phyloP scores from a whole-genome alignment of 2,329 filamentous ascomycete genomes.

The Monilinia aucupariae region DNA sequence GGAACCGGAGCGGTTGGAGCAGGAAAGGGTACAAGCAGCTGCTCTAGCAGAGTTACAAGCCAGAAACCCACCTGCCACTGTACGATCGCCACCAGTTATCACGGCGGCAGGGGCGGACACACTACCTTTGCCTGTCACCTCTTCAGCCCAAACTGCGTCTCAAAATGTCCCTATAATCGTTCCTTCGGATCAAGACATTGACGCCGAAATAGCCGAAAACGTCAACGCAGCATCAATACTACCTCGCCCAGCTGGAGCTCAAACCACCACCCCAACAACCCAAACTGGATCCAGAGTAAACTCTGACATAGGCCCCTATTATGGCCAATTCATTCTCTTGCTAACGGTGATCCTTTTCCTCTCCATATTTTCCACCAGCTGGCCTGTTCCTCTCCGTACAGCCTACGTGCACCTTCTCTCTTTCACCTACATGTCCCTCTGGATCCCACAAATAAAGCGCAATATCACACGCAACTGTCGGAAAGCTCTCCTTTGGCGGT shows the following conservation, averaged over 20 bases:
- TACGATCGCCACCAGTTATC: constrained; percentile 24
- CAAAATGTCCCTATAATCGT: constrained; percentile 47
- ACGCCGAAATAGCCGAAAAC: constrained; percentile 51
- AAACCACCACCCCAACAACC: constrained; percentile 32
- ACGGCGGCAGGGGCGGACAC: constrained; percentile 28
- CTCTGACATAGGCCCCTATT: constrained; percentile 48
- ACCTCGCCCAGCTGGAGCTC: constrained; percentile 23
- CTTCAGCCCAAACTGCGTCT: constrained; percentile 6
- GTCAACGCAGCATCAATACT: constrained; percentile 29
- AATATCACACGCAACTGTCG: constrained; percentile 89
- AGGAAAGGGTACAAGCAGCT: constrained; percentile 26
- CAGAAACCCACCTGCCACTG: constrained; percentile 24
- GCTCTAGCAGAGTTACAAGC: constrained; percentile 29
- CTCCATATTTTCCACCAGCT: constrained; percentile 54
- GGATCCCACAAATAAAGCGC: constrained; percentile 85
- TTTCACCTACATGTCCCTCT: constrained; percentile 80
- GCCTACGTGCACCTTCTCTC: constrained; percentile 58
- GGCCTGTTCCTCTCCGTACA: constrained; percentile 51
- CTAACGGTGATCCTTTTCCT: constrained; percentile 53
- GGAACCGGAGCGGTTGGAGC: constrained; percentile 49
- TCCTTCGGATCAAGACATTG: constrained; percentile 58
- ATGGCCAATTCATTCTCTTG: constrained; percentile 52
- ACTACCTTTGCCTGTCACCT: constrained; percentile 14
- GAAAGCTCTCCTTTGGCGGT: constrained; percentile 85
- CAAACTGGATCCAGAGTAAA: constrained; percentile 22